Evolutionary conservation across 2,329 filamentous ascomycete genomes (phyloP).

Genomic region (Ophiocordyceps camponoti-floridani): DNA sequence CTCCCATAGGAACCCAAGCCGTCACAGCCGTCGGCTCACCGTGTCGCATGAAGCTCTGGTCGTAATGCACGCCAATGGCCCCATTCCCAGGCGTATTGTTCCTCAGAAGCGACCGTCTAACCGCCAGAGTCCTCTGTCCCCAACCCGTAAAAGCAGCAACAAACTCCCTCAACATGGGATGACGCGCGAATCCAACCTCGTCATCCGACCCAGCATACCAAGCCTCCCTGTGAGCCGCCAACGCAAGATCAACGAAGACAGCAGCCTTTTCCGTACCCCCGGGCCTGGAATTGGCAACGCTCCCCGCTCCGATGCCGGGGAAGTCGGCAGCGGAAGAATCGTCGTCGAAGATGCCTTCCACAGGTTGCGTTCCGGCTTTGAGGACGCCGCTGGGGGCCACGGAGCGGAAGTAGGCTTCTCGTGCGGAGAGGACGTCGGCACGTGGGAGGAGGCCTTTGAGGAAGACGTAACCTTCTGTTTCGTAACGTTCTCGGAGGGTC

Average conservation of each 20-base stretch:
- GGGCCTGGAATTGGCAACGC: slow-evolving; percentile 24
- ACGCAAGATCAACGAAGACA: slow-evolving; percentile 18
- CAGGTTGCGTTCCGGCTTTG: slow-evolving; percentile 28
- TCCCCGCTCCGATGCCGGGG: slow-evolving; percentile 28
- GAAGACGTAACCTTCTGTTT: slow-evolving; percentile 32
- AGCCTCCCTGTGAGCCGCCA: slow-evolving; percentile 31
- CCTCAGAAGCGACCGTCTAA: slow-evolving; percentile 28
- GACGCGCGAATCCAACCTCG: slow-evolving; percentile 26
- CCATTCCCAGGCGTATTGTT: slow-evolving; percentile 39
- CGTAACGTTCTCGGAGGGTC: slow-evolving; percentile 21
- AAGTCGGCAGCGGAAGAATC: slow-evolving; percentile 5
- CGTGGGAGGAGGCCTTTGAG: slow-evolving; percentile 35
- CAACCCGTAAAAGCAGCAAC: slow-evolving; percentile 33
- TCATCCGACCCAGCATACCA: slow-evolving; percentile 22
- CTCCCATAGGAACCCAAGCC: slow-evolving; percentile 38
- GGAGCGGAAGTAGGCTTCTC: slow-evolving; percentile 33
- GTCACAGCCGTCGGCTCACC: slow-evolving; percentile 36
- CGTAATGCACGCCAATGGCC: slow-evolving; percentile 42
- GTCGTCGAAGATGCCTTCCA: slow-evolving; percentile 31
- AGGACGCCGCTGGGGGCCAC: slow-evolving; percentile 37
- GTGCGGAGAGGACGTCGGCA: slow-evolving; percentile 30
- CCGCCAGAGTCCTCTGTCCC: slow-evolving; percentile 24
- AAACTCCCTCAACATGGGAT: slow-evolving; percentile 29
- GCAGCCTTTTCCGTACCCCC: slow-evolving; percentile 14
- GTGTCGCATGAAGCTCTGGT: slow-evolving; percentile 37